Evolutionary conservation across 2,329 filamentous ascomycete species (phyloP), one percentile per base, ranked within the genome.

Genomic region (Ascochyta clinopodiicola): DNA sequence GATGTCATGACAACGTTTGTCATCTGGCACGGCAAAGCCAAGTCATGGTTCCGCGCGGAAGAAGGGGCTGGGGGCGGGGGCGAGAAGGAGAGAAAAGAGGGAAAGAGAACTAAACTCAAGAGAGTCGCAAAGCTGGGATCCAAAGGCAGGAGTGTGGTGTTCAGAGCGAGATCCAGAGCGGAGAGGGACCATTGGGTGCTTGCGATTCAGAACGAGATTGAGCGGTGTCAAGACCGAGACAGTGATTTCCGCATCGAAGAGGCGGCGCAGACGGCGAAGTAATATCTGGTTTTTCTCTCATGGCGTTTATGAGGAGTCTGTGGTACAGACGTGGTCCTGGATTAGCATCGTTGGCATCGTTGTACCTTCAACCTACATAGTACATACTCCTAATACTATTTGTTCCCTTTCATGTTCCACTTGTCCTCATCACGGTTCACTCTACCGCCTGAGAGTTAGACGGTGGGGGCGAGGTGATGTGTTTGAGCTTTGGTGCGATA

Each of bases 141-240:
- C 7, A 82, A 83, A 27, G 87, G 87, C 4, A 77, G 85, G 38
- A 86, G 83, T 36, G 82, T 88, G 44, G 86, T 89, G 12, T 89
- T 89, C 68, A 86, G 86, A 66, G 82, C 86, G 32, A 79, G 86
- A 48, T 87, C 83, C 70, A 78, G 87, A 9, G 81, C 86, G 1
- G 87, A 89, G 71, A 81, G 86, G 57, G 87, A 89, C 73, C 82
- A 86, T 62, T 89, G 87, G 87, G 87, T 89, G 22, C 73, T 88
- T 69, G 85, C 81, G 32, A 84, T 89, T 54, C 82, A 82, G 48
- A 84, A 84, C 58, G 87, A 89, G 76, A 89, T 89, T 69, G 86
- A 89, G 75, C 76, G 84, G 44, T 68, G 86, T 55, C 69, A 73
- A 48, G 80, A 81, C 42, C 73, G 78, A 51, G 76, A 72, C 13